A percentile compares a stretch with the other conserved stretches of the same genome.
Conservation (phyloP, 257 asterid species). For the Capsicum chinense region DNA sequence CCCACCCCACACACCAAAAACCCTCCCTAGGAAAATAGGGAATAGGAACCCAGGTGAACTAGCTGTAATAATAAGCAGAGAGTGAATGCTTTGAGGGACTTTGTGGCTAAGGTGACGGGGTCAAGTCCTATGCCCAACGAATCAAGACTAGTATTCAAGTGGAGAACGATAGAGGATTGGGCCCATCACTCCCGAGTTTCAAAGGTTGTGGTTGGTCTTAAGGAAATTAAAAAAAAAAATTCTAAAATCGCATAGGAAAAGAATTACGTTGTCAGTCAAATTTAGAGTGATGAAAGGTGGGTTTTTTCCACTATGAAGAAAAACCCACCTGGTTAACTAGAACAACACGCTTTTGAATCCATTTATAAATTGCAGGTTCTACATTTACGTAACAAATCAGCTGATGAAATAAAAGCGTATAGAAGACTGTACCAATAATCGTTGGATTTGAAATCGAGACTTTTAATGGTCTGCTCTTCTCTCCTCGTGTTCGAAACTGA, state of each 20-base stretch:
- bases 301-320: neutral
- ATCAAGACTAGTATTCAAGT: neutral
- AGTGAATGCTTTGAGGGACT: neutral
- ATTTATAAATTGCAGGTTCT: conserved; percentile 35
- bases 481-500: too few relatives aligned
- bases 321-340: conserved; percentile 84
- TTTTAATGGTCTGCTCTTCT: too few relatives aligned
- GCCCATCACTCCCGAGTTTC: neutral
- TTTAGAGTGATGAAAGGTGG: neutral
- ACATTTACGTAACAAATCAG: conserved; percentile 13
- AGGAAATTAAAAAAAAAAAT: neutral
- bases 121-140: neutral
- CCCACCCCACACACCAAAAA: too few relatives aligned
- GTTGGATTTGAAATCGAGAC: too few relatives aligned
- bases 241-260: neutral
- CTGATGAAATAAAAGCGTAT: neutral
- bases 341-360: conserved; percentile 96
- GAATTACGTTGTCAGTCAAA: neutral
- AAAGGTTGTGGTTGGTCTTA: neutral
- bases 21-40: neutral
- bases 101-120: neutral
- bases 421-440: neutral
- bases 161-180: neutral
- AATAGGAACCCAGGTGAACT: neutral
- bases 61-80: neutral